Evolutionary conservation across 2,329 filamentous ascomycete genomes (phyloP).

Genomic region (Phialophora expanda): DNA sequence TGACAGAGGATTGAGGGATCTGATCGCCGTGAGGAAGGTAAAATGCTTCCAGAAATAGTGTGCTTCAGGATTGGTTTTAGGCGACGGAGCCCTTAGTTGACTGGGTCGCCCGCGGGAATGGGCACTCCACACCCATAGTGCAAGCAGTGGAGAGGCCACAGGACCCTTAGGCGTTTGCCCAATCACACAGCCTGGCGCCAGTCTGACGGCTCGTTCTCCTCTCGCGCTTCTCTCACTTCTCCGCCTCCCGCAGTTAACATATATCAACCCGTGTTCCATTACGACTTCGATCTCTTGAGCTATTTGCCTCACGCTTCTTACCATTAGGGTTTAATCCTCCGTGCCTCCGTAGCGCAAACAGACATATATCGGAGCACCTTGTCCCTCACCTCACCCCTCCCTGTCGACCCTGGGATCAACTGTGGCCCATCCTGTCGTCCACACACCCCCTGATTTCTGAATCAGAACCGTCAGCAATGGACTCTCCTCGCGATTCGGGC

Average conservation of each 20-base stretch:
- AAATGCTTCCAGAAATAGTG: conserved; percentile 17
- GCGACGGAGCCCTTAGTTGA: conserved; percentile 4
- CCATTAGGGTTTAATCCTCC: conserved; percentile 3
- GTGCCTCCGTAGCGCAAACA: background rate
- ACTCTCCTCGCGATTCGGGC: conserved; percentile 32
- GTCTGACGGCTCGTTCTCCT: conserved; percentile 19
- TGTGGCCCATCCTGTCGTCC: conserved; percentile 31
- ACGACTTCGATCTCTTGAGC: conserved; percentile 13
- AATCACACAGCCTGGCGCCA: conserved; percentile 15
- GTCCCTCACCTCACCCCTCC: background rate
- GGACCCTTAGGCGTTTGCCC: conserved; percentile 3
- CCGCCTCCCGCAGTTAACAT: conserved; percentile 3
- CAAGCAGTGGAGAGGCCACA: background rate
- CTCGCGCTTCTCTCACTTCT: conserved; percentile 1
- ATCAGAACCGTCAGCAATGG: conserved; percentile 32
- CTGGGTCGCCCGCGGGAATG: background rate
- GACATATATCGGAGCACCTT: background rate
- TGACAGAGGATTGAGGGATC: conserved; percentile 14
- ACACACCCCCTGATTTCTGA: conserved; percentile 24
- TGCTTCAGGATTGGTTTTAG: conserved; percentile 21
- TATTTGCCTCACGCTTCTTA: background rate
- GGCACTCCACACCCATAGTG: background rate
- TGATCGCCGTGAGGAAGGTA: background rate
- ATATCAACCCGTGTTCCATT: conserved; percentile 20
- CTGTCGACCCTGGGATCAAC: background rate